Percentiles rank a stretch among this genome's conserved stretches.
Conservation (phyloP, 495 filamentous ascomycete genomes). For the Sphaerosporella brunnea region DNA sequence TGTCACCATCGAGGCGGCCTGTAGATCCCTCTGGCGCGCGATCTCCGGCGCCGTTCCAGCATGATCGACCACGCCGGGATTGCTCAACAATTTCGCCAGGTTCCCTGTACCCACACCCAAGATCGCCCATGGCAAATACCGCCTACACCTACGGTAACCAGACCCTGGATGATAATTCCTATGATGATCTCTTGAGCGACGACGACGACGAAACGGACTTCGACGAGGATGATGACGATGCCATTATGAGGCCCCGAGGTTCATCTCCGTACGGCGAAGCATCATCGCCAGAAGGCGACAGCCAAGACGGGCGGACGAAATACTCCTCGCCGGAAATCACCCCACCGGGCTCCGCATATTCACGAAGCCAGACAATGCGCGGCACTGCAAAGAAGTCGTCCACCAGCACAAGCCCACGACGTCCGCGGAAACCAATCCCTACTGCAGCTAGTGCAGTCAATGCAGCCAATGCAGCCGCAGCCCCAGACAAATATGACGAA, state of each 20-base stretch:
- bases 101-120: background rate
- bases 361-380: background rate
- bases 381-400: background rate
- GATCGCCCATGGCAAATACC: background rate
- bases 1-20: too few relatives aligned
- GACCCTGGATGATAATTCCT: background rate
- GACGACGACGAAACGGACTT: conserved; percentile 1
- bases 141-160: background rate
- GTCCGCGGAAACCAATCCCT: conserved; percentile 1
- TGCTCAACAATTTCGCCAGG: conserved; percentile 2
- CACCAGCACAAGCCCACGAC: conserved; percentile 1
- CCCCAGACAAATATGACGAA: conserved; percentile 2
- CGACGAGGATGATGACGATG: background rate
- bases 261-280: background rate
- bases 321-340: conserved; percentile 2
- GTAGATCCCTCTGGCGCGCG: background rate
- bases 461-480: background rate
- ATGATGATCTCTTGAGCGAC: background rate
- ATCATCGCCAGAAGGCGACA: background rate
- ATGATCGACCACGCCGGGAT: conserved; percentile 1
- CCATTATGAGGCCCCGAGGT: background rate
- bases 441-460: background rate
- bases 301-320: background rate
- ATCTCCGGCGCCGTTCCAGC: background rate
- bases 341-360: background rate